Conservation (phyloP, 2,329 filamentous ascomycete species). For the Ampelomyces quisqualis region DNA sequence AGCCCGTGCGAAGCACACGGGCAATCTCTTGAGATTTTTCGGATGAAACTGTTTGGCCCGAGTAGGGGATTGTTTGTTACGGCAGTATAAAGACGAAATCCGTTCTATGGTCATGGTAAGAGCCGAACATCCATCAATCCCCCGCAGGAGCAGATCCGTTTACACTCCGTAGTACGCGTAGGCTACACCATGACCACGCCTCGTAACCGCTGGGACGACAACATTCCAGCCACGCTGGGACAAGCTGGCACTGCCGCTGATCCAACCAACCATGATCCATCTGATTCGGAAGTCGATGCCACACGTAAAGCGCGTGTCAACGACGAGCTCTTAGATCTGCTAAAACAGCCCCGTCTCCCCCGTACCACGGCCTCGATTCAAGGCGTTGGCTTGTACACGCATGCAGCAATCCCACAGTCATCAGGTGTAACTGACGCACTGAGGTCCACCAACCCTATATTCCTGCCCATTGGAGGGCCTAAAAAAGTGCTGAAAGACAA, state of each 20-base stretch:
- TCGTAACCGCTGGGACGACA: no score
- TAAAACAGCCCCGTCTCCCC: slow-evolving; percentile 3
- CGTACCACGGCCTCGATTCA: slow-evolving; percentile 11
- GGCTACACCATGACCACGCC: no score
- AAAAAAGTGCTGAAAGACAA: not conserved
- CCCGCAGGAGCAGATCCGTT: no score
- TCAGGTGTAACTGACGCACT: not conserved
- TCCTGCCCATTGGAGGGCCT: slow-evolving; percentile 2
- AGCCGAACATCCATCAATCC: no score
- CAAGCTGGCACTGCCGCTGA: not conserved
- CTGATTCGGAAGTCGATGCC: slow-evolving; percentile 13
- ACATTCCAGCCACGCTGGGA: no score
- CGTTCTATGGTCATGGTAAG: no score
- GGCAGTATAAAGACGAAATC: no score
- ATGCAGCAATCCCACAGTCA: slow-evolving; percentile 12
- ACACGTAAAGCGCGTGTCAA: slow-evolving; percentile 23
- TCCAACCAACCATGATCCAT: not conserved
- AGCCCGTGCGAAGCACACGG: no score
- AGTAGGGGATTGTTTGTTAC: no score
- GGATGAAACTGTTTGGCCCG: no score
- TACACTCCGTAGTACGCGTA: no score
- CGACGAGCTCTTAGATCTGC: slow-evolving; percentile 18
- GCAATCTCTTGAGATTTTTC: no score
- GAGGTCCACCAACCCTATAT: slow-evolving; percentile 1
- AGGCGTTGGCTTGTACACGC: slow-evolving; percentile 33